These are phyloP conservation scores for Trichoderma atrobrunneum DNA, from an alignment of 2,329 filamentous ascomycete genomes.

Conservation along the genomic window DNA sequence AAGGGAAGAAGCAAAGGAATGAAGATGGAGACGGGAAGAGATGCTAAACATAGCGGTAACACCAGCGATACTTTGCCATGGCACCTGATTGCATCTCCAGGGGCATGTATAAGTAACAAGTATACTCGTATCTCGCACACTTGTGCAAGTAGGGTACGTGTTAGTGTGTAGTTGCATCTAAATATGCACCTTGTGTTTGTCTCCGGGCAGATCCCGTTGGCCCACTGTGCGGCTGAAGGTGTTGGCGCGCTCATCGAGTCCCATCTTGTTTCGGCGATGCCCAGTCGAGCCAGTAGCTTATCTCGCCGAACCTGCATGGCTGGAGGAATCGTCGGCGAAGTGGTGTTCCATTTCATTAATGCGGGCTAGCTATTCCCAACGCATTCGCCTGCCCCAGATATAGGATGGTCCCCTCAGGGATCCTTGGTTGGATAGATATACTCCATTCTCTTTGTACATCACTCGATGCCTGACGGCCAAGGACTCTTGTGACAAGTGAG, in stretches of 20 bases:
- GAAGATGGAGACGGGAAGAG: not conserved
- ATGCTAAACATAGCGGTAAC: slow-evolving; percentile 13
- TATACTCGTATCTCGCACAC: not conserved
- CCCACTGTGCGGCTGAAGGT: slow-evolving; percentile 8
- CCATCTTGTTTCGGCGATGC: slow-evolving; percentile 1
- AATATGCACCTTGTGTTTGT: not conserved
- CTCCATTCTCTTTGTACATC: not conserved
- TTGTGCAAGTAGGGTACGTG: not conserved
- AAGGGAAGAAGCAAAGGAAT: not conserved
- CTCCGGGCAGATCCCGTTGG: slow-evolving; percentile 14
- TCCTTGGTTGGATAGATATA: not conserved
- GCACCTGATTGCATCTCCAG: not conserved
- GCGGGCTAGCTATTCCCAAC: not conserved
- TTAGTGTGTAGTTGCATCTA: not conserved
- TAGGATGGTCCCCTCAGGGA: not conserved
- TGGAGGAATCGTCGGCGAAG: not conserved
- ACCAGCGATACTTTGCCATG: not conserved
- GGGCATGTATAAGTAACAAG: not conserved
- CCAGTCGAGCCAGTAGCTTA: not conserved
- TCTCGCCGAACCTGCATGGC: not conserved
- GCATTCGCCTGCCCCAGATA: not conserved
- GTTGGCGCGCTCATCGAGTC: not conserved
- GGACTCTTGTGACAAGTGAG: not conserved
- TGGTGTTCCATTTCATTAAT: not conserved
- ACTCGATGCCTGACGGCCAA: not conserved